Evolutionary conservation across 1,284 basidiomycete species (phyloP).

Genomic region (Sporisorium exsertum): DNA sequence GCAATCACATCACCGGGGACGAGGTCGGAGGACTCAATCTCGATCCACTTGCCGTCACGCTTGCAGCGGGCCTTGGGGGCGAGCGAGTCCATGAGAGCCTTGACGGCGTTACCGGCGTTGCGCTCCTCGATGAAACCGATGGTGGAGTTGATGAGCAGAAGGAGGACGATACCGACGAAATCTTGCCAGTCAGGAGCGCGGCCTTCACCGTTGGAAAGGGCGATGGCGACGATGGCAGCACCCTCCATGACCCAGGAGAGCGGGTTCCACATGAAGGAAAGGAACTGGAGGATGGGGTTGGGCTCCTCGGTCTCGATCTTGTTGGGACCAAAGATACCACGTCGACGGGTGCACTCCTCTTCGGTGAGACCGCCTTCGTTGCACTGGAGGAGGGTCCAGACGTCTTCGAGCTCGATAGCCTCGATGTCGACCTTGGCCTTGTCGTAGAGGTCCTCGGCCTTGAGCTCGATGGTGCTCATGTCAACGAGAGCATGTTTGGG

Average conservation of each 20-base stretch:
- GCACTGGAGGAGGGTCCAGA: constrained; percentile 94
- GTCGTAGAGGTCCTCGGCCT: constrained; percentile 93
- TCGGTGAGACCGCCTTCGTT: constrained; percentile 80
- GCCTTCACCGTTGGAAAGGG: constrained; percentile 89
- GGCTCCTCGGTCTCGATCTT: constrained; percentile 80
- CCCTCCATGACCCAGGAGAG: constrained; percentile 95
- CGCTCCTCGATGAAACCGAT: constrained; percentile 99
- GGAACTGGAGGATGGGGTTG: constrained; percentile 74
- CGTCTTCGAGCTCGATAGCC: constrained; percentile 94
- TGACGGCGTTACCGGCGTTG: constrained; percentile 97
- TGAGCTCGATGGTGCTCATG: constrained; percentile 79
- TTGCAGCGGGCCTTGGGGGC: constrained; percentile 87
- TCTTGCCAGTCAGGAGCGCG: constrained; percentile 94
- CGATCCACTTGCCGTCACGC: constrained; percentile 74
- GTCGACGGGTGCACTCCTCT: constrained; percentile 83
- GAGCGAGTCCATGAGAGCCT: constrained; percentile 98
- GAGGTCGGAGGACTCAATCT: constrained; percentile 80
- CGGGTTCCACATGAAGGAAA: constrained; percentile 65
- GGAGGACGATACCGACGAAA: constrained; percentile 93
- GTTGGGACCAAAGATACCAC: constrained; percentile 96
- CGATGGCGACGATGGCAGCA: constrained; percentile 94
- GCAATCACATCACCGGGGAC: constrained; percentile 93
- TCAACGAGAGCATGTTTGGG: constrained; percentile 69
- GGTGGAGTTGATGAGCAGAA: constrained; percentile 92
- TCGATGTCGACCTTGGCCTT: constrained; percentile 99